phyloP scores from a whole-genome alignment of 1,139 yeast genomes.

The Blastobotrys petasosporus region DNA sequence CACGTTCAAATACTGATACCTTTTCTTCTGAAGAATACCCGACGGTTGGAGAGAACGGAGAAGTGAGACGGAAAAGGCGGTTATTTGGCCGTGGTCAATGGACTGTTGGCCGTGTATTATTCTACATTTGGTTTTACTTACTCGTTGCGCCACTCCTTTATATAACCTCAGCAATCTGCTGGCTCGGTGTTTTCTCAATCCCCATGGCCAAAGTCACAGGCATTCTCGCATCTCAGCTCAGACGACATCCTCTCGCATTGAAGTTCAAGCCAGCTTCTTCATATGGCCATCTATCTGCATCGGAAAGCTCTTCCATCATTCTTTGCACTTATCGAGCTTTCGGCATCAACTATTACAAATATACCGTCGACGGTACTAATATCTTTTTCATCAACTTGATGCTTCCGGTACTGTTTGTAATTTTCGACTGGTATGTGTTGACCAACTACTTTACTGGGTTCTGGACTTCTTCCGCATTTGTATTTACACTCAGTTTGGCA shows the following conservation, averaged over 20 bases:
- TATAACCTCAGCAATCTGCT: constrained; percentile 54
- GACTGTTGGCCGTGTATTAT: constrained; percentile 77
- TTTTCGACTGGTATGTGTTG: constrained; percentile 66
- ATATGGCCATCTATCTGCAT: constrained; percentile 38
- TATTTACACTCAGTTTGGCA: constrained; percentile 70
- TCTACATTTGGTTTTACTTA: constrained; percentile 66
- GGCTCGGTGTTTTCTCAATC: constrained; percentile 83
- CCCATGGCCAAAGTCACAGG: constrained; percentile 82
- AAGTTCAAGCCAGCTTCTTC: constrained; percentile 58
- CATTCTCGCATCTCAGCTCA: constrained; percentile 67
- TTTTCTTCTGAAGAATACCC: constrained; percentile 24
- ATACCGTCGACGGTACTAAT: constrained; percentile 93
- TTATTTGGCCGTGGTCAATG: constrained; percentile 91
- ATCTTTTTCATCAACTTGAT: constrained; percentile 83
- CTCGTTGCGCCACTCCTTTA: constrained; percentile 63
- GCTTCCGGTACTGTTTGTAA: constrained; percentile 73
- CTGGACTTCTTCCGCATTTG: constrained; percentile 52
- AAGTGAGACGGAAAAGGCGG: constrained; percentile 38
- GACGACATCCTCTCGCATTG: constrained; percentile 86
- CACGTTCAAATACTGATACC: constrained; percentile 1
- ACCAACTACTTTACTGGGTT: constrained; percentile 45
- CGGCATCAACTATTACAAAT: constrained; percentile 89
- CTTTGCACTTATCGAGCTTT: constrained; percentile 87
- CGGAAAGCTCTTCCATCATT: constrained; percentile 41
- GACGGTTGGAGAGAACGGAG: constrained; percentile 9